These are phyloP conservation scores for Colletotrichum eleusines DNA, from an alignment of 2,329 filamentous ascomycete species.

Conservation along the genomic window DNA sequence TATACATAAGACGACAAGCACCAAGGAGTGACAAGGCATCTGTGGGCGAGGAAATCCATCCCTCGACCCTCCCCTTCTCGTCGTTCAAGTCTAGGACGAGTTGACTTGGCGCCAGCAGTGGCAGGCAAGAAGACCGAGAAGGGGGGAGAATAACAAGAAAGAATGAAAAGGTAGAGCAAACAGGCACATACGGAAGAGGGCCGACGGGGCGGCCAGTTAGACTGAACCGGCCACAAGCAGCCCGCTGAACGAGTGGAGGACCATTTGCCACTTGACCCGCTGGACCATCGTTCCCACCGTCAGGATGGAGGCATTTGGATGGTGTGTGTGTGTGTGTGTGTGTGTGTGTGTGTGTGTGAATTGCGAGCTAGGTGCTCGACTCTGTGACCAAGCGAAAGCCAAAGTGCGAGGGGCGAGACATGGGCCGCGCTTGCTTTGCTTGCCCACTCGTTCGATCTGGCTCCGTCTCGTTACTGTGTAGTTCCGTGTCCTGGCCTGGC, in stretches of 20 bases:
- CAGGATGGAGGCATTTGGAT: conserved; percentile 1
- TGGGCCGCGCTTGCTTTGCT: conserved; percentile 13
- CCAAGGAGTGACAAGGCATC: too few species aligned
- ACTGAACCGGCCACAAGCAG: neutral
- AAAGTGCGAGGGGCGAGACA: conserved; percentile 7
- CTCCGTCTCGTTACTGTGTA: conserved; percentile 21
- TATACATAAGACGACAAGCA: neutral
- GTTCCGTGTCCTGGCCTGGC: conserved; percentile 16
- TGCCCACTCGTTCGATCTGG: conserved; percentile 17
- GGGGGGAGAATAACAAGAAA: neutral
- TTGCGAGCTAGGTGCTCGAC: neutral
- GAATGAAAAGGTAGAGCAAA: neutral
- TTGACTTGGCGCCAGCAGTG: neutral
- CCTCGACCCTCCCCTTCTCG: neutral
- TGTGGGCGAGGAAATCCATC: neutral
- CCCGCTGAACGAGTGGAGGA: conserved; percentile 8
- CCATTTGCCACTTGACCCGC: conserved; percentile 38
- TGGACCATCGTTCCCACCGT: conserved; percentile 20
- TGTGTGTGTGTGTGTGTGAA: neutral
- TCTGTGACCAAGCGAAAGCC: neutral
- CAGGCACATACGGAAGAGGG: neutral
- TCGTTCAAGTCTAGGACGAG: neutral
- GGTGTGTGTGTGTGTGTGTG: conserved; percentile 1
- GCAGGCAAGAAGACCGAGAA: neutral
- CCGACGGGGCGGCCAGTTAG: neutral